Evolutionary conservation across 164 flowering plant species (phyloP).

Genomic region (Nelumbo lutea): DNA sequence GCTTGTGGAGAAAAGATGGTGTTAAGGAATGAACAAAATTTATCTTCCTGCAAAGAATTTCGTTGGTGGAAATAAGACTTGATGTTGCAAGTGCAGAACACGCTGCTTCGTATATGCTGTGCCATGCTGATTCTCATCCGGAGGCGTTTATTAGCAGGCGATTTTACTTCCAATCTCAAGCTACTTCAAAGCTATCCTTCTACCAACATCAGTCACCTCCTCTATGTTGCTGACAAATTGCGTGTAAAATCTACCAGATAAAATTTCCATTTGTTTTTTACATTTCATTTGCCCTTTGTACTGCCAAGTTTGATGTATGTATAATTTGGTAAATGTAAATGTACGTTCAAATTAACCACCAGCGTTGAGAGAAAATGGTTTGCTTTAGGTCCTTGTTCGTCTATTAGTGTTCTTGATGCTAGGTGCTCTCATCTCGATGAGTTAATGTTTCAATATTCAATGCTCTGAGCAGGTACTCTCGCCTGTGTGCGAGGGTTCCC

Average conservation of each 20-base stretch:
- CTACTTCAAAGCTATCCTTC: conserved; percentile 84
- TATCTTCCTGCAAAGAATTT: not conserved
- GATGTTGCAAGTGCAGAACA: conserved; percentile 52
- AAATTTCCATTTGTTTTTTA: not conserved
- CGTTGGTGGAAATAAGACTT: not conserved
- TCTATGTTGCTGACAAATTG: conserved; percentile 89
- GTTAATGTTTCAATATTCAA: not conserved
- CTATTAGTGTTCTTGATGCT: not conserved
- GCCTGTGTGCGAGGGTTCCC: too few species aligned
- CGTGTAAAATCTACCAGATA: conserved; percentile 35
- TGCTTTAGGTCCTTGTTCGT: not conserved
- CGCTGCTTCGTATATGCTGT: conserved; percentile 82
- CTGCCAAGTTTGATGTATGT: conserved; percentile 13
- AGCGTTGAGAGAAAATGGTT: not conserved
- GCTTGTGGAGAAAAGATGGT: not conserved
- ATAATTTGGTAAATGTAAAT: conserved; percentile 29
- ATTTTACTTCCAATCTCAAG: conserved; percentile 92
- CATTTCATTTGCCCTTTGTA: not conserved
- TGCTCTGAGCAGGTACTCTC: too few species aligned
- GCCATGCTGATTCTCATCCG: conserved; percentile 86
- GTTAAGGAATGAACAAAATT: not conserved
- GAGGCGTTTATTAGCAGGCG: conserved; percentile 92
- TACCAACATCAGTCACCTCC: conserved; percentile 83
- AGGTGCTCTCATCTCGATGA: not conserved
- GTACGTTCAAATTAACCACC: conserved; percentile 12